Evolutionary conservation across 1,284 basidiomycete genomes (phyloP), one percentile per base, ranked within the genome.

Genomic region (Sphagnurus paluster): DNA sequence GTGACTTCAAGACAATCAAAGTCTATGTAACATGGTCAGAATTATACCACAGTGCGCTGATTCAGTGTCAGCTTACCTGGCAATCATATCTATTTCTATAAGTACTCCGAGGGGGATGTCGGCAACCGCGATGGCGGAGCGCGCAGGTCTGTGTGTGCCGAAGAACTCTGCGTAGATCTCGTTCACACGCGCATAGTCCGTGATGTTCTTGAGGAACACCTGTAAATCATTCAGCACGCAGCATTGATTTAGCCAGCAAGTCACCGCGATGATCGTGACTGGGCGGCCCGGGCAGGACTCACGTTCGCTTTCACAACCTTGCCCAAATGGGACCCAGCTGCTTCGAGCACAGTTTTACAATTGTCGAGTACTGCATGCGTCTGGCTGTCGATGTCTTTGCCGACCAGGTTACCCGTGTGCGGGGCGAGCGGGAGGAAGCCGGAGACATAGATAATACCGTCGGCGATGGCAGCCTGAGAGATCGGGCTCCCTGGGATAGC

Each of bases 261-360:
- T 4, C 5, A 10, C 14, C 20, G 13, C 9, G 29, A 10, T 7
- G 5, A 34, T 26, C 25, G 11, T 26, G 7, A 26, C 11, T 11
- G 25, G 6, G 6, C 11, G 6, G 25, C 7, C 11, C 11, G 25
- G 25, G 25, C 6, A 26, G 11, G 11, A 29, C 46, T 30, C 25
- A 50, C 48, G 19, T 26, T 48, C 5, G 43, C 39, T 48, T 48
- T 48, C 4, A 52, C 50, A 10, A 52, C 50, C 21, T 44, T 48
- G 1, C 46, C 50, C n/a, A 52, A 25, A 16, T 44, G 20, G 5
- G 50, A 44, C 3, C 50, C 50, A 1, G 46, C 36, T 9, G 28
- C 6, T 24, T 52, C 50, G 16, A 45, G 28, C n/a, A 52, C 33
- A 7, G 33, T 45, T 19, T 48, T 41, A 21, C 42, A 37, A 24